phyloP scores from a whole-genome alignment of 768 basidiomycete species.

The Hericium alpestre region DNA sequence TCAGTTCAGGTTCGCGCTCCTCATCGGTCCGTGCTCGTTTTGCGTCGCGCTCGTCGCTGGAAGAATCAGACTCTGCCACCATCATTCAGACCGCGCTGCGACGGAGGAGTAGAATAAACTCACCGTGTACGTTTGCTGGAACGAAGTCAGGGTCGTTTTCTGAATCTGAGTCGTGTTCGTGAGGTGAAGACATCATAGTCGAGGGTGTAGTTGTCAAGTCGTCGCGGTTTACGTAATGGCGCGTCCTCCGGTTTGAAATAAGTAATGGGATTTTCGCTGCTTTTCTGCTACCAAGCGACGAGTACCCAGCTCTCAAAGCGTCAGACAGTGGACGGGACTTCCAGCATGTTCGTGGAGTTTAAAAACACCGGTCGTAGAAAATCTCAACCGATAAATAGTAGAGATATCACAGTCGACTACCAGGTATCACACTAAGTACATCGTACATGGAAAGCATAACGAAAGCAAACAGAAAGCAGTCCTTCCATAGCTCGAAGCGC shows the following conservation, averaged over 20 bases:
- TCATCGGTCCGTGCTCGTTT: slow-evolving; percentile 25
- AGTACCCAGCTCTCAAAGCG: no score
- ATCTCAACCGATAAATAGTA: no score
- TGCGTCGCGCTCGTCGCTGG: slow-evolving; percentile 27
- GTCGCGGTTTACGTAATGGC: background rate
- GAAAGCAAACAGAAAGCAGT: no score
- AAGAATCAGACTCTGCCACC: slow-evolving; percentile 26
- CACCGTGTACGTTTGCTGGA: slow-evolving; percentile 38
- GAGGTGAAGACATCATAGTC: background rate
- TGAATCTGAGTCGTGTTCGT: slow-evolving; percentile 36
- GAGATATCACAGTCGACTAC: no score
- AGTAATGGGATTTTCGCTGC: background rate
- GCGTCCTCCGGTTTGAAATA: background rate
- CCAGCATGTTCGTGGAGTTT: no score
- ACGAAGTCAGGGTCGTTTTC: slow-evolving; percentile 67
- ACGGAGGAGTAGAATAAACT: background rate
- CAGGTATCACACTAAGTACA: no score
- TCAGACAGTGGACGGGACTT: no score
- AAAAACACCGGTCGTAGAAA: no score
- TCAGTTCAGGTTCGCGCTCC: slow-evolving; percentile 7
- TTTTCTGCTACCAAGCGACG: background rate
- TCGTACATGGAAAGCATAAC: no score
- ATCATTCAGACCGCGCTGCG: background rate
- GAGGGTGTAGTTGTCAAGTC: background rate
- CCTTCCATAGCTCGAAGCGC: no score